A percentile compares a stretch with the other conserved stretches of the same genome.
These are phyloP conservation scores for Linderniella brevidens DNA, from an alignment of 257 asterid genomes.

Conservation along the genomic window DNA sequence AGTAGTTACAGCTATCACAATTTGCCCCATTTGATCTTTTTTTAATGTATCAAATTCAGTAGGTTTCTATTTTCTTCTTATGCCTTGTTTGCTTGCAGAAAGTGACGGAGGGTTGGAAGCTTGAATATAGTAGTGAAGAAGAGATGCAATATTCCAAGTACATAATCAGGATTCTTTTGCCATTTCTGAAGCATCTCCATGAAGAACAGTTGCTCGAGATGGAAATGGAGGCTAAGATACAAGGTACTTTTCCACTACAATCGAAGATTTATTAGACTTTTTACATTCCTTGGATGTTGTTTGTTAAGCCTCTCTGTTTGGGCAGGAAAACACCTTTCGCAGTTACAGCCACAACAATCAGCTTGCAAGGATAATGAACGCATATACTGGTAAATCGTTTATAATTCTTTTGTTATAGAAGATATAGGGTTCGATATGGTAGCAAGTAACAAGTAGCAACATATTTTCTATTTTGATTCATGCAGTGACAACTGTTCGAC, in stretches of 20 bases:
- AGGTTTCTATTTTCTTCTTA: too few species aligned
- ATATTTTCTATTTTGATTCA: slow-evolving; percentile 6
- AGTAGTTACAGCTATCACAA: too few species aligned
- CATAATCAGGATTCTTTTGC: slow-evolving; percentile 47
- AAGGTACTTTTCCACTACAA: slow-evolving; percentile 19
- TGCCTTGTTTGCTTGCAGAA: slow-evolving; percentile 18
- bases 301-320: slow-evolving; percentile 13
- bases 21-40: too few species aligned
- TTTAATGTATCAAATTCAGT: too few species aligned
- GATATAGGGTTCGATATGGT: not conserved
- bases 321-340: slow-evolving; percentile 39
- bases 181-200: slow-evolving; percentile 41
- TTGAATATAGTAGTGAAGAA: slow-evolving; percentile 17
- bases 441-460: slow-evolving; percentile 4
- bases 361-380: slow-evolving; percentile 23
- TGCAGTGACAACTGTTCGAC: slow-evolving; percentile 74
- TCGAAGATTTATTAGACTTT: too few species aligned
- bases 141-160: slow-evolving; percentile 34
- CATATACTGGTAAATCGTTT: slow-evolving; percentile 44
- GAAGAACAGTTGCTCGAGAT: slow-evolving; percentile 51
- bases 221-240: slow-evolving; percentile 48
- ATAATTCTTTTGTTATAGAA: slow-evolving; percentile 2
- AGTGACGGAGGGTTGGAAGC: slow-evolving; percentile 22
- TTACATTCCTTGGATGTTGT: slow-evolving; percentile 9
- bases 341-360: slow-evolving; percentile 19